Percentiles rank a stretch among this genome's conserved stretches.
phyloP scores from a whole-genome alignment of 495 filamentous ascomycete genomes.

The Penicillium arizonense region DNA sequence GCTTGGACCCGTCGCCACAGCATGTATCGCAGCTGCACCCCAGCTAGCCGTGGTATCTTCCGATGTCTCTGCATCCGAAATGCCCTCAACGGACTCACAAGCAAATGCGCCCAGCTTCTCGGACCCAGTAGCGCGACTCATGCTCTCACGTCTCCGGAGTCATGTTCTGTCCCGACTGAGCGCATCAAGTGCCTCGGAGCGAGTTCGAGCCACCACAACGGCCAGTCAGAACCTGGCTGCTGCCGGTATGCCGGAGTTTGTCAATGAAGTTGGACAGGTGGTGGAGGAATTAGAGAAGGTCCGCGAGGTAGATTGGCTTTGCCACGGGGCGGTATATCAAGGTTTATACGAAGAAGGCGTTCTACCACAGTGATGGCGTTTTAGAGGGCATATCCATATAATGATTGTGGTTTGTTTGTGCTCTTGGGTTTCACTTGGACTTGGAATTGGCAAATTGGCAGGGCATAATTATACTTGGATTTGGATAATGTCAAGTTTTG shows the following conservation, averaged over 20 bases:
- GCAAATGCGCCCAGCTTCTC: conserved; percentile 42
- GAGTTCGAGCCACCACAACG: conserved; percentile 74
- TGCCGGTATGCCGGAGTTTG: conserved; percentile 84
- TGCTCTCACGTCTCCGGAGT: conserved; percentile 69
- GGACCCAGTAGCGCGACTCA: conserved; percentile 78
- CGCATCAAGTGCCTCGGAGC: conserved; percentile 74
- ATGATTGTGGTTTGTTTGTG: neutral
- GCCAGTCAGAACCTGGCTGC: conserved; percentile 80
- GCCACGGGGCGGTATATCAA: conserved; percentile 82
- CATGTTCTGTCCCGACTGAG: conserved; percentile 77
- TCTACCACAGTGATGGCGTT: conserved; percentile 15
- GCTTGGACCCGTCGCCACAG: conserved; percentile 44
- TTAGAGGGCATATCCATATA: neutral
- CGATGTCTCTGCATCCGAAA: conserved; percentile 7
- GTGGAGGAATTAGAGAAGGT: conserved; percentile 77
- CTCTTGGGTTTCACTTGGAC: neutral
- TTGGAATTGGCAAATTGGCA: conserved; percentile 7
- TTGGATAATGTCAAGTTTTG: neutral
- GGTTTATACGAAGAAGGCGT: conserved; percentile 46
- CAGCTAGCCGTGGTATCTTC: conserved; percentile 32
- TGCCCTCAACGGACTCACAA: conserved; percentile 9
- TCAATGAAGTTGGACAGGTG: conserved; percentile 76
- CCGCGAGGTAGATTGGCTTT: conserved; percentile 73
- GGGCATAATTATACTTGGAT: neutral
- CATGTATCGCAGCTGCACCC: conserved; percentile 35